phyloP scores from a whole-genome alignment of 768 basidiomycete species.

The Tulasnella calospora region DNA sequence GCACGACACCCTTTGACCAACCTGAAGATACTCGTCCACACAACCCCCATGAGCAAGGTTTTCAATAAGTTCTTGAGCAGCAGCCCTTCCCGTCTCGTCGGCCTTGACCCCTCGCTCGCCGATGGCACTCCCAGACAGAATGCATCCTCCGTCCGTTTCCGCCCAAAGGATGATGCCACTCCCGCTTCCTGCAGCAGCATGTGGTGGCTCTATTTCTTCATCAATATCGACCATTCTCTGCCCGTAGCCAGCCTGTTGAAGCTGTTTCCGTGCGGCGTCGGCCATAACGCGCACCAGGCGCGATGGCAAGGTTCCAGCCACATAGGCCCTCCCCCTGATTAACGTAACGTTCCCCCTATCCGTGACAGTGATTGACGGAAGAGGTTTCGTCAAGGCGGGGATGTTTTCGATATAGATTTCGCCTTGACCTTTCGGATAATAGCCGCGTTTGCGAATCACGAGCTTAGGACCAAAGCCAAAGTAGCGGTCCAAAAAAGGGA shows the following conservation, averaged over 20 bases:
- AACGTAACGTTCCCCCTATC: slow-evolving; percentile 51
- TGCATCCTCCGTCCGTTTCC: slow-evolving; percentile 60
- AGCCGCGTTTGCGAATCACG: slow-evolving; percentile 55
- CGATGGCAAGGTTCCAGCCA: slow-evolving; percentile 54
- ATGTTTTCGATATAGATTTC: slow-evolving; percentile 46
- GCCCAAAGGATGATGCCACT: slow-evolving; percentile 74
- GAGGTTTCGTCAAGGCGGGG: slow-evolving; percentile 42
- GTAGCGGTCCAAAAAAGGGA: slow-evolving; percentile 62
- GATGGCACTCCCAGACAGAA: slow-evolving; percentile 64
- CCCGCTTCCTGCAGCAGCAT: slow-evolving; percentile 47
- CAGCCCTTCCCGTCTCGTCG: slow-evolving; percentile 48
- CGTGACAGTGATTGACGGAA: slow-evolving; percentile 47
- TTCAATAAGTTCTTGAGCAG: slow-evolving; percentile 54
- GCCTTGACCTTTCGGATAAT: slow-evolving; percentile 71
- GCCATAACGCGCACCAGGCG: slow-evolving; percentile 54
- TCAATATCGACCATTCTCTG: slow-evolving; percentile 41
- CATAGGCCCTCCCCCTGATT: slow-evolving; percentile 58
- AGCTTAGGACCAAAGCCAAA: slow-evolving; percentile 48
- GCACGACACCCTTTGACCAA: slow-evolving; percentile 30
- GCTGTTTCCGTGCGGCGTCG: slow-evolving; percentile 46
- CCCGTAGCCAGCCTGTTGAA: slow-evolving; percentile 43
- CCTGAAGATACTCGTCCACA: slow-evolving; percentile 64
- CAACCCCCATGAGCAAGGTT: slow-evolving; percentile 63
- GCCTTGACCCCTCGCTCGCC: slow-evolving; percentile 46
- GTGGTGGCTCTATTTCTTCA: slow-evolving; percentile 35